A percentile compares a stretch with the other conserved stretches of the same genome.
phyloP scores from a whole-genome alignment of 306 rosid species.

The Begonia loranthoides region DNA sequence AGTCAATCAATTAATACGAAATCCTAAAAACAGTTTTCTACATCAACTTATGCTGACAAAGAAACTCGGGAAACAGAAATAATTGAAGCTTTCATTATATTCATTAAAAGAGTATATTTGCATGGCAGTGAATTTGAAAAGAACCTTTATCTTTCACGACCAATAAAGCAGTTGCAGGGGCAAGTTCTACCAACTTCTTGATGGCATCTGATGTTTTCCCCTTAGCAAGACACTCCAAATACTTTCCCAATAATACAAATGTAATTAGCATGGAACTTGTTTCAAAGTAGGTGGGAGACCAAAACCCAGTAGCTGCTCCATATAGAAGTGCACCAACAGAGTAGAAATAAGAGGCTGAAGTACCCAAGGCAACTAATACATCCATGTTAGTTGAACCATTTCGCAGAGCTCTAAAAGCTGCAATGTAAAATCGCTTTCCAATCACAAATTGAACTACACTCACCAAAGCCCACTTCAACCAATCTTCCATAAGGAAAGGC shows the following conservation, averaged over 20 bases:
- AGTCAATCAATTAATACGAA: not conserved
- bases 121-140: not conserved
- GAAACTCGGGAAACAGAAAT: too few relatives aligned
- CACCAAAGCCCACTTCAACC: constrained; percentile 95
- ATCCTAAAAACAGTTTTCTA: too few relatives aligned
- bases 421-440: constrained; percentile 91
- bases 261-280: constrained; percentile 99
- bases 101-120: too few relatives aligned
- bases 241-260: constrained; percentile 92
- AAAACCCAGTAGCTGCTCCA: constrained; percentile 88
- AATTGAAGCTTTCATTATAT: not conserved
- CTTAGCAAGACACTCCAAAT: constrained; percentile 93
- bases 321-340: constrained; percentile 91
- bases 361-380: constrained; percentile 94
- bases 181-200: constrained; percentile 84
- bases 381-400: constrained; percentile 99
- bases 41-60: too few relatives aligned
- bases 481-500: constrained; percentile 79
- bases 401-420: constrained; percentile 90
- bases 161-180: constrained; percentile 76
- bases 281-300: constrained; percentile 96
- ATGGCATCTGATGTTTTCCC: constrained; percentile 99
- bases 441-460: constrained; percentile 78
- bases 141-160: constrained; percentile 74
- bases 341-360: constrained; percentile 89